Evolutionary conservation across 495 filamentous ascomycete genomes (phyloP).

Genomic region (Pyrenopolyporus hunteri): DNA sequence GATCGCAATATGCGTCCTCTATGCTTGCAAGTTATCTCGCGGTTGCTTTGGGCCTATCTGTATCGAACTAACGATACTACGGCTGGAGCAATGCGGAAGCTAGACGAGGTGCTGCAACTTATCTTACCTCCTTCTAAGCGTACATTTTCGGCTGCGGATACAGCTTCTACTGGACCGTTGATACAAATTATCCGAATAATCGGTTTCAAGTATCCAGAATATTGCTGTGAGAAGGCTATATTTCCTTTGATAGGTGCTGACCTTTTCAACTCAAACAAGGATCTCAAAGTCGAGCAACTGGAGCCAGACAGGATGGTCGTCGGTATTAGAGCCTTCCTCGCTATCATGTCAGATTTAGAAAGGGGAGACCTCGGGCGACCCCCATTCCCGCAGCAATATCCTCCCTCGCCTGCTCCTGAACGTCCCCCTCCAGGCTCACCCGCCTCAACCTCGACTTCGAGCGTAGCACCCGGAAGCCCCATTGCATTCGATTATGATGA

Average conservation of each 20-base stretch:
- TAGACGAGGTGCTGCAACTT: slow-evolving; percentile 85
- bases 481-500: slow-evolving; percentile 52
- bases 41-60: slow-evolving; percentile 95
- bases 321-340: slow-evolving; percentile 90
- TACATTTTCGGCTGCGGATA: slow-evolving; percentile 78
- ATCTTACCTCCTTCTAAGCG: slow-evolving; percentile 79
- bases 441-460: slow-evolving; percentile 53
- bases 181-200: slow-evolving; percentile 95
- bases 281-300: slow-evolving; percentile 87
- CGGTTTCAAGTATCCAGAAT: slow-evolving; percentile 89
- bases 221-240: slow-evolving; percentile 88
- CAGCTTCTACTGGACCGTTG: slow-evolving; percentile 81
- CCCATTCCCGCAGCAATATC: slow-evolving; percentile 74
- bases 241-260: slow-evolving; percentile 96
- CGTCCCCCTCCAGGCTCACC: slow-evolving; percentile 59
- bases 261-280: slow-evolving; percentile 75
- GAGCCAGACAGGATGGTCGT: slow-evolving; percentile 97
- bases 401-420: slow-evolving; percentile 47
- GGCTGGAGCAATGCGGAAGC: slow-evolving; percentile 71
- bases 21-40: slow-evolving; percentile 86
- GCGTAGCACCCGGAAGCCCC: slow-evolving; percentile 39
- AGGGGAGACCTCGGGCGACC: slow-evolving; percentile 78
- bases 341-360: slow-evolving; percentile 93
- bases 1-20: slow-evolving; percentile 80
- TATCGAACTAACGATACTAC: slow-evolving; percentile 77